These are phyloP conservation scores for Piloderma croceum DNA, from an alignment of 768 basidiomycete genomes.

Conservation along the genomic window DNA sequence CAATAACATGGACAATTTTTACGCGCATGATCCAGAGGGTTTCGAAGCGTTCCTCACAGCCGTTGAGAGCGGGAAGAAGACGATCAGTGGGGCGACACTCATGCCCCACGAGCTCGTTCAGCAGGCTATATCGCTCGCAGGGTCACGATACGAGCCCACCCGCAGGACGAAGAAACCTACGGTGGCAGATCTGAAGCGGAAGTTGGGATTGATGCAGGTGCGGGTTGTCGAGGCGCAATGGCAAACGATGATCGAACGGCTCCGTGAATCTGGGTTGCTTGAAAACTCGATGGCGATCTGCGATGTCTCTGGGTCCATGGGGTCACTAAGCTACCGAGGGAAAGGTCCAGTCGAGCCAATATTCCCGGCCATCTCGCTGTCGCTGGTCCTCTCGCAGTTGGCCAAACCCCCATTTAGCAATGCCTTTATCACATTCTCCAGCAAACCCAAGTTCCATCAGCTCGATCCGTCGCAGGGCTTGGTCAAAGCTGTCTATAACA, in stretches of 20 bases:
- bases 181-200: slow-evolving; percentile 23
- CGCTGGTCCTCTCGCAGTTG: slow-evolving; percentile 57
- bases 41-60: slow-evolving; percentile 53
- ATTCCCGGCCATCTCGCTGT: slow-evolving; percentile 57
- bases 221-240: slow-evolving; percentile 62
- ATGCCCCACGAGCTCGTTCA: slow-evolving; percentile 56
- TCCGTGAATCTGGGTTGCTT: slow-evolving; percentile 50
- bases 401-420: slow-evolving; percentile 60
- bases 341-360: slow-evolving; percentile 38
- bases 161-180: slow-evolving; percentile 16
- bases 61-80: slow-evolving; percentile 49
- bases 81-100: slow-evolving; percentile 62
- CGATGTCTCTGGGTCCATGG: slow-evolving; percentile 77
- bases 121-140: slow-evolving; percentile 28
- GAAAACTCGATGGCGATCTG: slow-evolving; percentile 63
- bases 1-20: slow-evolving; percentile 49
- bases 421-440: slow-evolving; percentile 66
- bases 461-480: slow-evolving; percentile 42
- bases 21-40: slow-evolving; percentile 50
- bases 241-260: slow-evolving; percentile 48
- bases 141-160: neutral
- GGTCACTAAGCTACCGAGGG: slow-evolving; percentile 16
- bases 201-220: slow-evolving; percentile 28
- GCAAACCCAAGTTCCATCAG: slow-evolving; percentile 40
- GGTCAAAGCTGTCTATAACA: slow-evolving; percentile 29